Base-by-base conservation (phyloP, 1,284 basidiomycete species). In the Blastosporella zonata region DNA sequence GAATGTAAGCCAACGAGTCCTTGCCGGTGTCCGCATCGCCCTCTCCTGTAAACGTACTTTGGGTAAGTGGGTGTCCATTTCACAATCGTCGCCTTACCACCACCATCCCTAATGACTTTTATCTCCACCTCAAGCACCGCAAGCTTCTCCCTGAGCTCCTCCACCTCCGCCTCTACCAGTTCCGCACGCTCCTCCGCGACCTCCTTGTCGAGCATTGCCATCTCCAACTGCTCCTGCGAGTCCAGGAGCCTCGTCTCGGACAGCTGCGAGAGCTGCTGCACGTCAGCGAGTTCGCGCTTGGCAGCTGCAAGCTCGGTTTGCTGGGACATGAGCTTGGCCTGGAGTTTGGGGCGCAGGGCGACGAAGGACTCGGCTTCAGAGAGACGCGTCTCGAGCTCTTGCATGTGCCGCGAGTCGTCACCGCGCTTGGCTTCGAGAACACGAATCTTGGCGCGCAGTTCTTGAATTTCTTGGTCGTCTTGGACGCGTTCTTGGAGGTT, bases 131-230 rank as follows among this genome's bases (percentile, higher is more conserved):
- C 86, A 33, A 90, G 62, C 47, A 90, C 81, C n/a, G 89, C 89
- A 22, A 91, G 58, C 57, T 77, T 79, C 67, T 97, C 94, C 55
- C 78, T 87, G 46, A 87, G 64, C 35, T 84, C 84, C 54, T 89
- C 89, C 23, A 94, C 60, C 58, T 95, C 91, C 0, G 74, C 66
- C 63, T 93, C 86, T 0, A 87, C 84, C 0, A 82, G 67, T 64
- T 98, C 96, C 0, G 90, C 86, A 56, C 85, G 84, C 66, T 98
- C 96, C 65, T 99, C 97, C 0, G 96, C 96, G 45, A 99, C 87
- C 67, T 99, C 97, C 66, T 94, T 93, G 66, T 99, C 97, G 55
- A 99, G 70, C 74, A 93, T 92, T 2, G 85, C 78, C 84, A 98
- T 93, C 70, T 99, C 97, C 29, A 98, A 72, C 64, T 94, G 90